phyloP scores from a whole-genome alignment of 768 basidiomycete genomes.

The Fomitopsis pulvina region DNA sequence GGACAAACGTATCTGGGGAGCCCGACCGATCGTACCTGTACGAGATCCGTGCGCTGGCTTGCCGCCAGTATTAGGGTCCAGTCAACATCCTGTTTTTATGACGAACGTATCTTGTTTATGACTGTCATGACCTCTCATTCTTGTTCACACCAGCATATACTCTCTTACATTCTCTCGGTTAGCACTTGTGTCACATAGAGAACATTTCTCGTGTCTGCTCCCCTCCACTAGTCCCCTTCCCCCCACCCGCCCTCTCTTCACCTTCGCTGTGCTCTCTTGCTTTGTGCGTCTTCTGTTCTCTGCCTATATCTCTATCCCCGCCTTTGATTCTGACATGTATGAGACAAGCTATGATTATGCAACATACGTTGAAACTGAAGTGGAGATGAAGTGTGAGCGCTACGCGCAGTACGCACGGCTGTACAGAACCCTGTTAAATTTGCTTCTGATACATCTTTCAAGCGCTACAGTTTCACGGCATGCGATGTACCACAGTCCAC shows the following conservation, averaged over 20 bases:
- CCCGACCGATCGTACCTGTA: conserved; percentile 62
- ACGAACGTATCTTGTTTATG: conserved; percentile 5
- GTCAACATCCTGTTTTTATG: not conserved
- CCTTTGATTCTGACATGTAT: conserved; percentile 11
- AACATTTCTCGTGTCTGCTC: not conserved
- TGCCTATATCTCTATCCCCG: conserved; percentile 1
- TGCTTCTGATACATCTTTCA: not conserved
- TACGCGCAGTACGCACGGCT: conserved; percentile 1
- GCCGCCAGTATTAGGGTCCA: conserved; percentile 63
- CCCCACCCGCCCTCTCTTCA: conserved; percentile 16
- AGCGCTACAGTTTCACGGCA: not conserved
- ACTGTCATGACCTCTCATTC: not conserved
- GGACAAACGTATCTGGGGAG: conserved; percentile 23
- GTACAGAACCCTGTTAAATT: not conserved
- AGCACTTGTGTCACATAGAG: conserved; percentile 3
- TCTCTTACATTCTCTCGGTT: not conserved
- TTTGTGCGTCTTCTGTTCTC: conserved; percentile 3
- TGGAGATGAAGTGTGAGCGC: not conserved
- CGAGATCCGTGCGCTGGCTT: conserved; percentile 81
- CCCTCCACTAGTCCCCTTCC: conserved; percentile 15
- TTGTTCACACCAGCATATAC: conserved; percentile 1
- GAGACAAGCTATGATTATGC: conserved; percentile 9
- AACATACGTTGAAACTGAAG: conserved; percentile 4
- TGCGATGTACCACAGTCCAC: not conserved
- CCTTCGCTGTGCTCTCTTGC: conserved; percentile 16